Evolutionary conservation across 2,329 filamentous ascomycete species (phyloP).

Genomic region (Orbilia oligospora): DNA sequence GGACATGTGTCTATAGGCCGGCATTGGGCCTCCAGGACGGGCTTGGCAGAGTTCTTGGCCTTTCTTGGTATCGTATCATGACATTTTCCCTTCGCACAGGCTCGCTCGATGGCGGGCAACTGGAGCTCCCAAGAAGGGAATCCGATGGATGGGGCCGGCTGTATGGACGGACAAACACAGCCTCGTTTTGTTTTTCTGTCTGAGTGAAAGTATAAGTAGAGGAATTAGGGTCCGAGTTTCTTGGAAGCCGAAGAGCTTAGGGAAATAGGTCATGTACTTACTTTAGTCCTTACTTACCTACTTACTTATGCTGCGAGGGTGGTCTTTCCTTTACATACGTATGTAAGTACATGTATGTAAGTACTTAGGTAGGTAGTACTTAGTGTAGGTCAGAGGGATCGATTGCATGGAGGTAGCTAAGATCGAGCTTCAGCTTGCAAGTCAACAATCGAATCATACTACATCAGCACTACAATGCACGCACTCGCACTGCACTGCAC

Average conservation of each 20-base stretch:
- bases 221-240: background rate
- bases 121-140: slow-evolving; percentile 38
- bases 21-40: slow-evolving; percentile 18
- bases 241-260: slow-evolving; percentile 21
- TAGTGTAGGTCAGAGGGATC: too few relatives aligned
- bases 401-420: background rate
- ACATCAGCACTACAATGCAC: too few relatives aligned
- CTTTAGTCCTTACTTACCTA: too few relatives aligned
- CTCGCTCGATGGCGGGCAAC: slow-evolving; percentile 17
- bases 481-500: background rate
- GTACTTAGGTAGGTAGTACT: too few relatives aligned
- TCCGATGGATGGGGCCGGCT: slow-evolving; percentile 28
- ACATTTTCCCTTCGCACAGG: slow-evolving; percentile 31
- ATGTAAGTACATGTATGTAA: too few relatives aligned
- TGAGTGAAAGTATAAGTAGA: background rate
- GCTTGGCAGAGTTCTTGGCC: slow-evolving; percentile 44
- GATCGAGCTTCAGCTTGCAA: slow-evolving; percentile 21
- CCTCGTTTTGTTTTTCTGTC: slow-evolving; percentile 13
- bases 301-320: slow-evolving; percentile 17
- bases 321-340: slow-evolving; percentile 4
- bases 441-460: too few relatives aligned
- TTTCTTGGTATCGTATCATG: slow-evolving; percentile 59
- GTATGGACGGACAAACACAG: slow-evolving; percentile 30
- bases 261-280: background rate
- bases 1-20: slow-evolving; percentile 52